Conservation (phyloP, 208 protist genomes). For the Trypanosoma lewisi region DNA sequence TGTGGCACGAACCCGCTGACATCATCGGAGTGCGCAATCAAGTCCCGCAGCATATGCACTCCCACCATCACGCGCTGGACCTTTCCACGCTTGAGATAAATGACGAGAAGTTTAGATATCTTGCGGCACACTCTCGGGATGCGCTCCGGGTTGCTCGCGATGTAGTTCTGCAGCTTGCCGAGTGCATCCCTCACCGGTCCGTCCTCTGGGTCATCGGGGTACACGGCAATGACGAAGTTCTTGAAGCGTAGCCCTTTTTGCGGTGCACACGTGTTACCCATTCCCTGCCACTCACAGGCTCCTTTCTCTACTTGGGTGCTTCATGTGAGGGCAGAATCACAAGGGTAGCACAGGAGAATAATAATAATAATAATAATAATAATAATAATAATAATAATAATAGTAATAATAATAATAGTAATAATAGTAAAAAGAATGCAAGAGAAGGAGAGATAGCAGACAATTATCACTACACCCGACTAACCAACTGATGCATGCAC, state of each 20-base stretch:
- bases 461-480: too few species aligned
- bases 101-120: conserved; percentile 57
- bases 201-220: conserved; percentile 40
- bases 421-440: too few species aligned
- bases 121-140: conserved; percentile 84
- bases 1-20: conserved; percentile 78
- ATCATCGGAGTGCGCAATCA: conserved; percentile 48
- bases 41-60: conserved; percentile 47
- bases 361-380: too few species aligned
- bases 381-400: too few species aligned
- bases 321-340: background rate
- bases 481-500: too few species aligned
- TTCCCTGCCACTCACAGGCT: background rate
- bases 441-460: too few species aligned
- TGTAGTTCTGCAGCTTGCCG: conserved; percentile 66
- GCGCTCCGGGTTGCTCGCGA: conserved; percentile 76
- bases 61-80: conserved; percentile 64
- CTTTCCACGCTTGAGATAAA: conserved; percentile 37
- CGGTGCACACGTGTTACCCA: conserved; percentile 42
- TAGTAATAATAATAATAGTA: too few species aligned
- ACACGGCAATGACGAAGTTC: conserved; percentile 74
- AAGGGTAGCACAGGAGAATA: background rate
- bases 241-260: conserved; percentile 78
- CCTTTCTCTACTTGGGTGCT: background rate
- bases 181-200: conserved; percentile 61